Evolutionary conservation across 805 yeast species (phyloP).

Genomic region (Candida piceae): DNA sequence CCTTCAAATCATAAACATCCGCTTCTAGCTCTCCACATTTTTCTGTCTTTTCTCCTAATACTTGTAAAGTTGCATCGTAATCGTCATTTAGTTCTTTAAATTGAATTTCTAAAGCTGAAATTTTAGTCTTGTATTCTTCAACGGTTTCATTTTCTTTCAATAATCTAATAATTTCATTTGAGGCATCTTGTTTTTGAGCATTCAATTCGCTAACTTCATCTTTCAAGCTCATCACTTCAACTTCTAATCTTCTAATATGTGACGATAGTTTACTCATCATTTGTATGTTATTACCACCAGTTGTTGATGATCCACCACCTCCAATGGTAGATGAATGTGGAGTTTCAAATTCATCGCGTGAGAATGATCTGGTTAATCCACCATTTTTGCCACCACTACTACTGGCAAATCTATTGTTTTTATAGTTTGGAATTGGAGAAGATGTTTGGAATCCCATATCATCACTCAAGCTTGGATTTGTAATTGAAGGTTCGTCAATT

Average conservation of each 20-base stretch:
- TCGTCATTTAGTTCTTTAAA: constrained; percentile 13
- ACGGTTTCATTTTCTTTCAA: constrained; percentile 51
- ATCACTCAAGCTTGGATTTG: not conserved
- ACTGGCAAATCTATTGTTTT: constrained; percentile 1
- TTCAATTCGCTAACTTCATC: constrained; percentile 55
- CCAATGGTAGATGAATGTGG: constrained; percentile 21
- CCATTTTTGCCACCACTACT: too few species aligned
- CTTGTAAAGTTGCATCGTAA: constrained; percentile 50
- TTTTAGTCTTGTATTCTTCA: constrained; percentile 25
- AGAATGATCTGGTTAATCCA: constrained; percentile 9
- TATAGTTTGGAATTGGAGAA: constrained; percentile 14
- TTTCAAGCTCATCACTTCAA: constrained; percentile 60
- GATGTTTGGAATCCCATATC: constrained; percentile 7
- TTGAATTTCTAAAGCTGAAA: constrained; percentile 17
- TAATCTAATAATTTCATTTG: constrained; percentile 59
- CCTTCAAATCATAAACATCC: constrained; percentile 86
- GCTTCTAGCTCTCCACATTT: constrained; percentile 78
- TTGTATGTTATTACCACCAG: constrained; percentile 41
- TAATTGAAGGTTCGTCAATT: constrained; percentile 5
- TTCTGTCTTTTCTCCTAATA: constrained; percentile 86
- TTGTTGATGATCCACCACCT: constrained; percentile 13
- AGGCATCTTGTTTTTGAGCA: constrained; percentile 58
- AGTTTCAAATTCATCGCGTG: constrained; percentile 19
- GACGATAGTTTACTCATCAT: constrained; percentile 69
- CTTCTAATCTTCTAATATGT: constrained; percentile 73